Conservation (phyloP, 768 basidiomycete genomes). For the Mycena galopus region DNA sequence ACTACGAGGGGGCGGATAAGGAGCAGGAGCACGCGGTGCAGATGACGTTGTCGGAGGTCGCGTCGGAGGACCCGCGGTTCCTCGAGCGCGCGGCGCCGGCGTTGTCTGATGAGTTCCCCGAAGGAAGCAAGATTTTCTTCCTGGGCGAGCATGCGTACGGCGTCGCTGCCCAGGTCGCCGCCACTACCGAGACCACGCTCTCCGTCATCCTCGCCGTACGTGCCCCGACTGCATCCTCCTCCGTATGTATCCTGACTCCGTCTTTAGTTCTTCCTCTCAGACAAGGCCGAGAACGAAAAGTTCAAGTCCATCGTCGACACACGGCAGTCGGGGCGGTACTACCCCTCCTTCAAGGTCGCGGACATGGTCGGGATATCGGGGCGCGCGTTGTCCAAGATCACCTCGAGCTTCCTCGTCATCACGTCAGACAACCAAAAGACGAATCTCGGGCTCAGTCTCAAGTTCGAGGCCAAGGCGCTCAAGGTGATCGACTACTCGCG, state of each 20-base stretch:
- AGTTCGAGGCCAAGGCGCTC: conserved; percentile 93
- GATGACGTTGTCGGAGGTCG: conserved; percentile 83
- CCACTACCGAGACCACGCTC: conserved; percentile 75
- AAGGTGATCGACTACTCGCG: conserved; percentile 95
- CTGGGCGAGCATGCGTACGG: conserved; percentile 95
- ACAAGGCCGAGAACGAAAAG: conserved; percentile 81
- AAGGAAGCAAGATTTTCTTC: conserved; percentile 94
- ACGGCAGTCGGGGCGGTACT: conserved; percentile 69
- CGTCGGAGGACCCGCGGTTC: conserved; percentile 90
- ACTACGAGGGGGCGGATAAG: conserved; percentile 87
- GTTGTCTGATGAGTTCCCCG: conserved; percentile 90
- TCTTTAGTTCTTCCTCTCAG: conserved; percentile 86
- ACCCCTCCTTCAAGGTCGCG: conserved; percentile 83
- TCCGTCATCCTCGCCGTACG: conserved; percentile 90
- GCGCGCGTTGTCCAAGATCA: conserved; percentile 89
- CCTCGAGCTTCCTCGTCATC: conserved; percentile 93
- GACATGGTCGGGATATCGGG: conserved; percentile 81
- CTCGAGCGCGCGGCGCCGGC: conserved; percentile 87
- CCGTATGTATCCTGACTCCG: background rate
- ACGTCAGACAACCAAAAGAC: conserved; percentile 81
- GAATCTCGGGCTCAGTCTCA: conserved; percentile 94
- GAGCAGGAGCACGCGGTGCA: conserved; percentile 91
- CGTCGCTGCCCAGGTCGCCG: conserved; percentile 91
- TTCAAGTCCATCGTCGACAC: conserved; percentile 80
- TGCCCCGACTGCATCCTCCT: conserved; percentile 9